Conservation (phyloP, 2,329 filamentous ascomycete species). For the Penicillium thymicola region DNA sequence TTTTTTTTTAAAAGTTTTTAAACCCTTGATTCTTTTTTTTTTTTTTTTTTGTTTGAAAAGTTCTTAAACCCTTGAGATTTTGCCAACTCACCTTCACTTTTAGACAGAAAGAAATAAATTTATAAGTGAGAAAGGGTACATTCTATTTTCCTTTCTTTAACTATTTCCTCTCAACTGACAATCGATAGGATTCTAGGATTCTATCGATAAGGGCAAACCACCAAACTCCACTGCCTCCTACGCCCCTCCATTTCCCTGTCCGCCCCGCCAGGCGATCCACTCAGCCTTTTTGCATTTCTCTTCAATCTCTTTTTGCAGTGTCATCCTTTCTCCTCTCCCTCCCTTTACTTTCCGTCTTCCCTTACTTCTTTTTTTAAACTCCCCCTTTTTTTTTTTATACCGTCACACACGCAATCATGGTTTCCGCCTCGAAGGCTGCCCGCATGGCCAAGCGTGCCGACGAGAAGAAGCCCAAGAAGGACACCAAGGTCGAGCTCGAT, state of each 20-base stretch:
- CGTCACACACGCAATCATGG: conserved; percentile 48
- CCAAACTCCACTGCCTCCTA: conserved; percentile 16
- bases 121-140: not conserved
- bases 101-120: not conserved
- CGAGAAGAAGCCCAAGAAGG: conserved; percentile 57
- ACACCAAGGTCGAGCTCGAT: conserved; percentile 67
- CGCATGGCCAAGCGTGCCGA: conserved; percentile 64
- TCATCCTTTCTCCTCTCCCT: conserved; percentile 11
- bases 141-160: not conserved
- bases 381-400: conserved; percentile 14
- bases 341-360: conserved; percentile 7
- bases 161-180: conserved; percentile 4
- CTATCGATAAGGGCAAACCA: conserved; percentile 44
- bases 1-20: conserved; percentile 4
- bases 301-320: conserved; percentile 25
- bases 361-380: conserved; percentile 10
- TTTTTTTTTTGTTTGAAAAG: conserved; percentile 5
- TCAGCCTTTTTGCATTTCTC: conserved; percentile 33
- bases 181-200: conserved; percentile 25
- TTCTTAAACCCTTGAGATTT: not conserved
- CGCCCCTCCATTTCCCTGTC: conserved; percentile 28
- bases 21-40: conserved; percentile 1
- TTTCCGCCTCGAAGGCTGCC: conserved; percentile 67
- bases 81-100: not conserved
- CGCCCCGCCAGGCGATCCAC: conserved; percentile 35